phyloP scores from a whole-genome alignment of 495 filamentous ascomycete species.

The Cercophora scortea region DNA sequence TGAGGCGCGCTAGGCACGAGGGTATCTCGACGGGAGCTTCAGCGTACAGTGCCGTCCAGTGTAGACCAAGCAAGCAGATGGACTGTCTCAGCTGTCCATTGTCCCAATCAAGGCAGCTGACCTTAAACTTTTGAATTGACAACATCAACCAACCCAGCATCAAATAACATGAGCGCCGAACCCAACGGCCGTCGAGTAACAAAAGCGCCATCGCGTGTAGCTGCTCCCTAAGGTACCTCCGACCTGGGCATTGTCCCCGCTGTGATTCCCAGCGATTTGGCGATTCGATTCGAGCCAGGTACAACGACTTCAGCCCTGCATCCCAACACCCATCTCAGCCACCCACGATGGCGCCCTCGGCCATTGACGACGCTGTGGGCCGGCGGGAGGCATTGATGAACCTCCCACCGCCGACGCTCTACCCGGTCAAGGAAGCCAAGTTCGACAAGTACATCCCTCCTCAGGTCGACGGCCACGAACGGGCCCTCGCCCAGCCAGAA shows the following conservation, averaged over 20 bases:
- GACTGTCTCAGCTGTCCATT: too few relatives aligned
- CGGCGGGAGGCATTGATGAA: slow-evolving; percentile 29
- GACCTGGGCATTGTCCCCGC: background rate
- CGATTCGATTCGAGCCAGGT: background rate
- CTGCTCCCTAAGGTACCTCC: background rate
- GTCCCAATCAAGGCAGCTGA: too few relatives aligned
- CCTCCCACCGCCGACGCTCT: slow-evolving; percentile 37
- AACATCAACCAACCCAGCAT: background rate
- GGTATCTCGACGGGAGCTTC: too few relatives aligned
- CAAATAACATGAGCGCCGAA: slow-evolving; percentile 1
- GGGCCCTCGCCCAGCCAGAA: slow-evolving; percentile 42
- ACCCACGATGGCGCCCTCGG: slow-evolving; percentile 36
- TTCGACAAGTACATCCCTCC: slow-evolving; percentile 67
- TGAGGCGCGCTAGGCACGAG: too few relatives aligned
- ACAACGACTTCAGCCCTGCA: background rate
- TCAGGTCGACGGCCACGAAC: slow-evolving; percentile 58
- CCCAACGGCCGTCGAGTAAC: background rate
- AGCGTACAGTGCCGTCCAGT: too few relatives aligned
- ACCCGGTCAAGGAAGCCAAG: slow-evolving; percentile 60
- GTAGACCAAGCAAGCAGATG: too few relatives aligned
- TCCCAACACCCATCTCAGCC: background rate
- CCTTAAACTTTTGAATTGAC: too few relatives aligned
- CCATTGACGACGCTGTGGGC: slow-evolving; percentile 26
- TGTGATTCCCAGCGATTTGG: background rate
- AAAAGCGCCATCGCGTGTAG: background rate